Evolutionary conservation across 371 early-diverging fungal genomes (phyloP), one percentile per base, ranked within the genome.

Genomic region (Mucor circinelloides): DNA sequence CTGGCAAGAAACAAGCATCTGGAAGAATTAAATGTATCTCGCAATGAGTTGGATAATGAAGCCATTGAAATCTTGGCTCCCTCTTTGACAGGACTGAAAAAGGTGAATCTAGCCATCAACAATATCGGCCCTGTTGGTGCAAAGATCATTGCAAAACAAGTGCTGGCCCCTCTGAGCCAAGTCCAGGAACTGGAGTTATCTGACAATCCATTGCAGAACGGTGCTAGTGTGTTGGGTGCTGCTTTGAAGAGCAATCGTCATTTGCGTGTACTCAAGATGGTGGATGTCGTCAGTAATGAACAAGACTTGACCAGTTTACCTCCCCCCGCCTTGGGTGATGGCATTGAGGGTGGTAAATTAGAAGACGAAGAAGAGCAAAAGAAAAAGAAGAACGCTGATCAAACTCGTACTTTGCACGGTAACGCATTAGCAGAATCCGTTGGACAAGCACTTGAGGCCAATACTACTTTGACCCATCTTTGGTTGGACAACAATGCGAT

Each of bases 401-500:
- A 69, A 7, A 67, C 64, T 21, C 72, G 77, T 54, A 68, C 72
- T 9, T 52, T 69, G 15, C 78, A 83, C 31, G 88, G 88, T 28
- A 83, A 86, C 63, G 70, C 75, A 0, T 66, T 86, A 38, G 63
- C 80, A 31, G 61, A 69, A 17, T 73, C 83, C 0, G 30, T 86
- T 9, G 68, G 78, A 9, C 54, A 63, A 4, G 57, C 79, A 0
- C 55, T 85, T 10, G 64, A 66, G 21, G 62, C 50, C 48, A 84
- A 85, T 63, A 34, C 58, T 1, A 62, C 67, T 0, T 58, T 87
- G 17, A 75, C 78, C 25, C 73, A 75, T 42, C 54, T 87, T 1
- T 85, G 84, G 76, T 60, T 88, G 61, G 85, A 86, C 28, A 78
- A 79, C 23, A 84, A 85, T 52, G 78, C 76, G 21, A 82, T 87